Conservation (phyloP, 257 asterid genomes). For the Hygrophila difformis region DNA sequence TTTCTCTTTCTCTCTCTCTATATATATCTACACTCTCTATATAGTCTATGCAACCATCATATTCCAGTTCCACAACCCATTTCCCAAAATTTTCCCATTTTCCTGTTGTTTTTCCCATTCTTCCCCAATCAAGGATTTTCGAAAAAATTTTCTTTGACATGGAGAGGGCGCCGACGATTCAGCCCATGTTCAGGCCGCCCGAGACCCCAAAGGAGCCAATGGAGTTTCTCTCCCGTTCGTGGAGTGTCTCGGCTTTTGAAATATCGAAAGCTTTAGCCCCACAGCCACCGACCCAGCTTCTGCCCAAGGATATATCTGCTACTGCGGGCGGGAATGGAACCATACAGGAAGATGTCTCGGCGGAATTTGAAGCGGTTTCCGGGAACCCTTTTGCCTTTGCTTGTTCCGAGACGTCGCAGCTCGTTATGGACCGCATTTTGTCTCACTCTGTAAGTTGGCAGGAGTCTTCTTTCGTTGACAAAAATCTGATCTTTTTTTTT, state of each 20-base stretch:
- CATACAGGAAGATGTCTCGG: constrained; percentile 49
- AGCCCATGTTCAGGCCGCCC: constrained; percentile 56
- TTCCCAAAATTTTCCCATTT: constrained; percentile 1
- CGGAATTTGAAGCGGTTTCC: constrained; percentile 57
- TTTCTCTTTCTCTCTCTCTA: constrained; percentile 8
- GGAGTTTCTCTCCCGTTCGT: constrained; percentile 93
- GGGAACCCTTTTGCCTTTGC: constrained; percentile 91
- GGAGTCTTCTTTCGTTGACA: background rate
- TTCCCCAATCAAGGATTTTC: background rate
- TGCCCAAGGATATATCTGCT: constrained; percentile 19
- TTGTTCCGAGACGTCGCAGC: constrained; percentile 75
- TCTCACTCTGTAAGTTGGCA: constrained; percentile 75
- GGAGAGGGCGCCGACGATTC: constrained; percentile 44
- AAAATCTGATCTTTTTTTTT: background rate
- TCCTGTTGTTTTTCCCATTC: background rate
- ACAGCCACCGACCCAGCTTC: constrained; percentile 22
- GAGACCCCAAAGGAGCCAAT: constrained; percentile 90
- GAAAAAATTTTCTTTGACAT: too few relatives aligned
- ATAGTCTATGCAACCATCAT: constrained; percentile 15
- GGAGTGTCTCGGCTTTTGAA: constrained; percentile 85
- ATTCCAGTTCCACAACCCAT: constrained; percentile 2
- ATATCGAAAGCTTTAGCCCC: constrained; percentile 65
- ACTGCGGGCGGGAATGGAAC: constrained; percentile 21
- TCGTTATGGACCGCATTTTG: constrained; percentile 94
- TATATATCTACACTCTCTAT: background rate